These are phyloP conservation scores for Hsuehochloa calcarea DNA, from an alignment of 176 grass and related monocot genomes.

Conservation along the genomic window DNA sequence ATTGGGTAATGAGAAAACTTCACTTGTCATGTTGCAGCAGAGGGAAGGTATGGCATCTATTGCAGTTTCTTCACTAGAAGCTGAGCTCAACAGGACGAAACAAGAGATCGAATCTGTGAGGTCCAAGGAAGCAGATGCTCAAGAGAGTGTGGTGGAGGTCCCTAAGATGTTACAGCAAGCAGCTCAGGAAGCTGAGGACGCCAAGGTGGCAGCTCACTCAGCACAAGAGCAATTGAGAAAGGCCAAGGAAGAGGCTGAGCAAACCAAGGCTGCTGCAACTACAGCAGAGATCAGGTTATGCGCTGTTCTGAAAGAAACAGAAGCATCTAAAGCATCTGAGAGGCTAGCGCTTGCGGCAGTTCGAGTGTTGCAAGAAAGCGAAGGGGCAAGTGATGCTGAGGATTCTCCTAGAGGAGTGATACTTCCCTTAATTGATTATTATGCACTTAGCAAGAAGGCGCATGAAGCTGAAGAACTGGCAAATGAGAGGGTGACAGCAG, in stretches of 20 bases:
- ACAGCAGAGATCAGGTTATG: slow-evolving; percentile 54
- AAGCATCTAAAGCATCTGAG: slow-evolving; percentile 67
- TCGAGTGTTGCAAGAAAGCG: slow-evolving; percentile 65
- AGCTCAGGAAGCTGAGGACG: slow-evolving; percentile 70
- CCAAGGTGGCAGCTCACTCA: slow-evolving; percentile 52
- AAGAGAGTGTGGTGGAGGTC: slow-evolving; percentile 69
- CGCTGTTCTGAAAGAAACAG: slow-evolving; percentile 77
- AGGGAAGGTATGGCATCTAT: slow-evolving; percentile 72
- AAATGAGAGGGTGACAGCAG: slow-evolving; percentile 59
- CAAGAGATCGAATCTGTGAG: slow-evolving; percentile 67
- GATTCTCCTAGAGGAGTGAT: slow-evolving; percentile 53
- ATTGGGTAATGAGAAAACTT: slow-evolving; percentile 59
- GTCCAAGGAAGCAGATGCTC: slow-evolving; percentile 68
- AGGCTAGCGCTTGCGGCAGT: slow-evolving; percentile 59
- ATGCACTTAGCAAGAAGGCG: slow-evolving; percentile 67
- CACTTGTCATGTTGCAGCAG: slow-evolving; percentile 64
- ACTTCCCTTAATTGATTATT: slow-evolving; percentile 81
- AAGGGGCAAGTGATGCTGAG: slow-evolving; percentile 40
- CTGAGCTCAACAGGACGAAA: slow-evolving; percentile 75
- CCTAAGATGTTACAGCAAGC: slow-evolving; percentile 80
- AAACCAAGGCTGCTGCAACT: slow-evolving; percentile 57
- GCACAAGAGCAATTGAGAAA: slow-evolving; percentile 67
- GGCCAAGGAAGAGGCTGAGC: slow-evolving; percentile 62
- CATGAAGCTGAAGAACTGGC: slow-evolving; percentile 87
- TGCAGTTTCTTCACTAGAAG: slow-evolving; percentile 75